phyloP scores from a whole-genome alignment of 805 yeast species.

The Wickerhamomyces pijperi region DNA sequence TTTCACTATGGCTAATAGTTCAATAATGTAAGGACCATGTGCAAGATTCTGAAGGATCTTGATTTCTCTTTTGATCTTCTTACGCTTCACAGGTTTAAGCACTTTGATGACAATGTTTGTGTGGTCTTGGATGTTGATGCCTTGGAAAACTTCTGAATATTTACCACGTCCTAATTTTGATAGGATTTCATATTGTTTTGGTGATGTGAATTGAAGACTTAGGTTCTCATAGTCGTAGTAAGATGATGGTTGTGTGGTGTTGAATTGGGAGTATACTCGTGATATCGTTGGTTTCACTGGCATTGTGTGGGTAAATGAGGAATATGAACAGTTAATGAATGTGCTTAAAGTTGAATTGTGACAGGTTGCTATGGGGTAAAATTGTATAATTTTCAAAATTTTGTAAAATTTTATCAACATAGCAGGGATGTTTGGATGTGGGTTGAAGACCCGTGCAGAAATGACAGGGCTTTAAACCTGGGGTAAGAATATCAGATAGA shows the following conservation, averaged over 20 bases:
- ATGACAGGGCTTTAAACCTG: too few species aligned
- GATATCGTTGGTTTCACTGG: conserved; percentile 33
- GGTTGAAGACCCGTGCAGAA: too few species aligned
- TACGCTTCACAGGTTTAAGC: conserved; percentile 84
- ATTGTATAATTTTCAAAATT: too few species aligned
- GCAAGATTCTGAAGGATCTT: conserved; percentile 76
- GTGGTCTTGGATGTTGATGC: conserved; percentile 52
- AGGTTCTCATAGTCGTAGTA: conserved; percentile 83
- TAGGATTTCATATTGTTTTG: conserved; percentile 74
- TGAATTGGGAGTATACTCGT: conserved; percentile 73
- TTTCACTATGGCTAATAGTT: conserved; percentile 72
- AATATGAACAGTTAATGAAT: too few species aligned
- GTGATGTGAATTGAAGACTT: conserved; percentile 76
- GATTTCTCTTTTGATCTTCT: conserved; percentile 86
- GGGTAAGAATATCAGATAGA: too few species aligned
- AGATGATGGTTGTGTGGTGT: conserved; percentile 59
- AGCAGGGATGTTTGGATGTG: too few species aligned
- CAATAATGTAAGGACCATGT: conserved; percentile 74
- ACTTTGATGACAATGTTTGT: conserved; percentile 78
- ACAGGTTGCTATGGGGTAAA: too few species aligned
- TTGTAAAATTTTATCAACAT: too few species aligned
- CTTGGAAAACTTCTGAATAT: conserved; percentile 88
- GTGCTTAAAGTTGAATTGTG: too few species aligned
- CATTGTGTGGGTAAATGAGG: neutral
- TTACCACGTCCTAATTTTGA: conserved; percentile 86